phyloP scores from a whole-genome alignment of 768 basidiomycete genomes.

The Rhodotorula diobovata region DNA sequence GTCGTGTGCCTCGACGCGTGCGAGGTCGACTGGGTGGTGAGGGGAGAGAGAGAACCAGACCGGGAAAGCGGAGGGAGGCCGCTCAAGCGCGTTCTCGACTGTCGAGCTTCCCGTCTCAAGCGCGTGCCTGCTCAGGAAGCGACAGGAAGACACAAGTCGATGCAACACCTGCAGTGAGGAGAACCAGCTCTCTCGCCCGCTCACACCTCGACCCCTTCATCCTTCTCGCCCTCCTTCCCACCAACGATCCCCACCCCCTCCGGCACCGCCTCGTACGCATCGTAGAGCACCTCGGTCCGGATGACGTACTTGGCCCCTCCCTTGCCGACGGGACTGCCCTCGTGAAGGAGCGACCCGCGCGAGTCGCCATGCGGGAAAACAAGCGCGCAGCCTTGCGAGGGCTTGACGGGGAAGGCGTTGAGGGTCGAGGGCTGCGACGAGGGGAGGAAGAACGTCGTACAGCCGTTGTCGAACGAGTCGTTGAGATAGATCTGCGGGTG shows the following conservation, averaged over 20 bases:
- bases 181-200: too few relatives aligned
- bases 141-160: too few relatives aligned
- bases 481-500: slow-evolving; percentile 53
- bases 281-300: slow-evolving; percentile 23
- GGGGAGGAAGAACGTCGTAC: slow-evolving; percentile 59
- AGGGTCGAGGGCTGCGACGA: slow-evolving; percentile 51
- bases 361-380: slow-evolving; percentile 50
- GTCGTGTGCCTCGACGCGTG: too few relatives aligned
- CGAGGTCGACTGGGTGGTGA: too few relatives aligned
- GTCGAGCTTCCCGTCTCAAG: too few relatives aligned
- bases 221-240: neutral
- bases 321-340: slow-evolving; percentile 28
- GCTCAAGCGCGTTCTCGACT: too few relatives aligned
- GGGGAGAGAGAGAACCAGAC: too few relatives aligned
- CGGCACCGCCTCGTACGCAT: neutral
- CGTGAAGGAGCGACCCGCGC: slow-evolving; percentile 28
- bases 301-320: slow-evolving; percentile 38
- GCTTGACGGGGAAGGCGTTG: slow-evolving; percentile 54
- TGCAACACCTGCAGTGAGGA: too few relatives aligned
- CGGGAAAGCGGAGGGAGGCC: too few relatives aligned
- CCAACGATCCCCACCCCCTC: neutral
- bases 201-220: neutral
- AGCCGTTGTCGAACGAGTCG: slow-evolving; percentile 54
- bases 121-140: too few relatives aligned
- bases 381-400: slow-evolving; percentile 54